These are phyloP conservation scores for Rhodotorula sphaerocarpa DNA, from an alignment of 768 basidiomycete species.

Conservation along the genomic window DNA sequence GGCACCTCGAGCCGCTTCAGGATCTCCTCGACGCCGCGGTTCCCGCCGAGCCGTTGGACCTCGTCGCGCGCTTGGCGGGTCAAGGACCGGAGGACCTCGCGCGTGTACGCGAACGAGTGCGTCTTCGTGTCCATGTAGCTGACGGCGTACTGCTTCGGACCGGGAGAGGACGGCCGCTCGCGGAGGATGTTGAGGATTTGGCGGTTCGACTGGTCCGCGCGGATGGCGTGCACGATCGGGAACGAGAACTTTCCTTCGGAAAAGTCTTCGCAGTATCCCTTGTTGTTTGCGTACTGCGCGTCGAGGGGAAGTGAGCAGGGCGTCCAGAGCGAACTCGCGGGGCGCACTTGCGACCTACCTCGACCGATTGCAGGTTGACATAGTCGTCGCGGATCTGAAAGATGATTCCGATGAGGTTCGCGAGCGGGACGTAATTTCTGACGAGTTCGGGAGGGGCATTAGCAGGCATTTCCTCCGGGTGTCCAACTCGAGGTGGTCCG, in stretches of 20 bases:
- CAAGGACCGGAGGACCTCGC: slow-evolving; percentile 58
- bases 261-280: slow-evolving; percentile 78
- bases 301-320: neutral
- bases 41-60: slow-evolving; percentile 68
- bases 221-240: slow-evolving; percentile 82
- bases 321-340: neutral
- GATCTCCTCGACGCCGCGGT: slow-evolving; percentile 42
- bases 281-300: slow-evolving; percentile 63
- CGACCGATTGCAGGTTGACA: slow-evolving; percentile 81
- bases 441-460: too few species aligned
- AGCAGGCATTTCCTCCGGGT: too few species aligned
- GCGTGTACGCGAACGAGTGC: slow-evolving; percentile 78
- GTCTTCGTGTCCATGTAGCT: slow-evolving; percentile 67
- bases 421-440: slow-evolving; percentile 73
- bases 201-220: slow-evolving; percentile 64
- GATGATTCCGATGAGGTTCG: slow-evolving; percentile 87
- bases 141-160: slow-evolving; percentile 71
- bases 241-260: slow-evolving; percentile 98
- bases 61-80: slow-evolving; percentile 62
- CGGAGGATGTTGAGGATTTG: slow-evolving; percentile 83
- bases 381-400: slow-evolving; percentile 97
- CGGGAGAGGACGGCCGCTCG: slow-evolving; percentile 71
- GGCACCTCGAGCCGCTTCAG: slow-evolving; percentile 26
- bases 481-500: too few species aligned
- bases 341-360: slow-evolving; percentile 50